Conservation (phyloP, 1,284 basidiomycete genomes). For the Sanghuangporus baumii region DNA sequence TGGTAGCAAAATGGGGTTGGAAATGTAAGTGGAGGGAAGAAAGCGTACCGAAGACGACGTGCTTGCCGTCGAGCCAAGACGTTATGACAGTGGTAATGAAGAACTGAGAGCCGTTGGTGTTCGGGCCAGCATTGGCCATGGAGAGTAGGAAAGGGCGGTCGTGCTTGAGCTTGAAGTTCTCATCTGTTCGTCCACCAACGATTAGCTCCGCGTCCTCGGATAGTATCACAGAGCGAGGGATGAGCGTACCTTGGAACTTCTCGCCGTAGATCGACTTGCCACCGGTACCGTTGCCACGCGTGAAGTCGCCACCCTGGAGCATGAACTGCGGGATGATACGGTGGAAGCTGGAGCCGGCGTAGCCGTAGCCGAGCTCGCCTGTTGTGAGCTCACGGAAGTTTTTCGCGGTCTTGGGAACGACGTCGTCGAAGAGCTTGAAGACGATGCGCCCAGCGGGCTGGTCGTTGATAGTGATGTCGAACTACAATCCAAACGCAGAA, state of each 20-base stretch:
- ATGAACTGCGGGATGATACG: slow-evolving; percentile 86
- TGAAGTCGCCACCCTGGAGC: slow-evolving; percentile 82
- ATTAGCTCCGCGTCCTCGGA: not conserved
- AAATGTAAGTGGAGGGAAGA: not conserved
- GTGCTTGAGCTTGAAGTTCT: slow-evolving; percentile 83
- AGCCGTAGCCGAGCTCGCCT: slow-evolving; percentile 73
- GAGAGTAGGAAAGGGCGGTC: slow-evolving; percentile 78
- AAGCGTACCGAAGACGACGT: slow-evolving; percentile 69
- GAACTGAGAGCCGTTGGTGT: slow-evolving; percentile 78
- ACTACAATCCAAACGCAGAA: slow-evolving; percentile 38
- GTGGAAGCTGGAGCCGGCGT: slow-evolving; percentile 71
- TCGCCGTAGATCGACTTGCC: slow-evolving; percentile 89
- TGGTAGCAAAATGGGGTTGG: not conserved
- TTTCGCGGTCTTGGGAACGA: slow-evolving; percentile 67
- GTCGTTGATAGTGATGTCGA: slow-evolving; percentile 75
- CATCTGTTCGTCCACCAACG: slow-evolving; percentile 45
- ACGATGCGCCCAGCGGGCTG: slow-evolving; percentile 69
- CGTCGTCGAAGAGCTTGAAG: slow-evolving; percentile 66
- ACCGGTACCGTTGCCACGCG: slow-evolving; percentile 74
- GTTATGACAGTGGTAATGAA: slow-evolving; percentile 85
- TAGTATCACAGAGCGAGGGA: not conserved
- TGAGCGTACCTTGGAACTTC: slow-evolving; percentile 57
- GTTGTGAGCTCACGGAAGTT: slow-evolving; percentile 79
- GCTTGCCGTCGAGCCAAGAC: slow-evolving; percentile 73
- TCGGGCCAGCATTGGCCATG: slow-evolving; percentile 80